A percentile compares a stretch with the other conserved stretches of the same genome.
phyloP scores from a whole-genome alignment of 148 eudicot genomes.

The Rhododendron williamsianum region DNA sequence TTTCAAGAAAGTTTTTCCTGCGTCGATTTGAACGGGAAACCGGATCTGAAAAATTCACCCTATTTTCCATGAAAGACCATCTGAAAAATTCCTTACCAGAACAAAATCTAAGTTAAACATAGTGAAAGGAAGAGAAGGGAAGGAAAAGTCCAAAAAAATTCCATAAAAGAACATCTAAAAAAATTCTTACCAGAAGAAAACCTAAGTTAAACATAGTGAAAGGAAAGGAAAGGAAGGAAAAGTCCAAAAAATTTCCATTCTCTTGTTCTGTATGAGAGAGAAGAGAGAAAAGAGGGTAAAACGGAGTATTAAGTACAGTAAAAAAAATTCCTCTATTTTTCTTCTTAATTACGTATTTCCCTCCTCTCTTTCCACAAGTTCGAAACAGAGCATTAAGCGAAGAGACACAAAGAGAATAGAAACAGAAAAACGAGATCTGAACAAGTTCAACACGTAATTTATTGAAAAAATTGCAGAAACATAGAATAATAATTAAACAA shows the following conservation, averaged over 20 bases:
- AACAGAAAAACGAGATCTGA: conserved; percentile 19
- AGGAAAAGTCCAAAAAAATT: no score
- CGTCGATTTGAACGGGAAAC: not conserved
- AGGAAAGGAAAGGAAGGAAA: not conserved
- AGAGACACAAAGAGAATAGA: not conserved
- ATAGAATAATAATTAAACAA: not conserved
- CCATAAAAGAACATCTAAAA: not conserved
- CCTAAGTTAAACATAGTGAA: not conserved
- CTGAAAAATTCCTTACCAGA: not conserved
- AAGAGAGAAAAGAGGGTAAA: not conserved
- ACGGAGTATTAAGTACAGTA: not conserved
- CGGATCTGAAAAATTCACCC: not conserved
- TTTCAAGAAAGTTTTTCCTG: not conserved
- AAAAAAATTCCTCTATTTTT: not conserved
- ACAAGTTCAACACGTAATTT: not conserved
- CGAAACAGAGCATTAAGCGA: not conserved
- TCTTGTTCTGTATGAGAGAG: not conserved
- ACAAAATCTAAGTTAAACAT: not conserved
- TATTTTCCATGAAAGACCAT: not conserved
- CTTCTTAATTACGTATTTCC: not conserved
- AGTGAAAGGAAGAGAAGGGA: not conserved
- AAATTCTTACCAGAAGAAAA: not conserved
- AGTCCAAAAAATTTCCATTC: not conserved
- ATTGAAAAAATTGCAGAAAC: not conserved
- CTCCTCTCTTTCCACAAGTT: not conserved